Conservation (phyloP, 2,329 filamentous ascomycete species). For the Fusarium chaquense region DNA sequence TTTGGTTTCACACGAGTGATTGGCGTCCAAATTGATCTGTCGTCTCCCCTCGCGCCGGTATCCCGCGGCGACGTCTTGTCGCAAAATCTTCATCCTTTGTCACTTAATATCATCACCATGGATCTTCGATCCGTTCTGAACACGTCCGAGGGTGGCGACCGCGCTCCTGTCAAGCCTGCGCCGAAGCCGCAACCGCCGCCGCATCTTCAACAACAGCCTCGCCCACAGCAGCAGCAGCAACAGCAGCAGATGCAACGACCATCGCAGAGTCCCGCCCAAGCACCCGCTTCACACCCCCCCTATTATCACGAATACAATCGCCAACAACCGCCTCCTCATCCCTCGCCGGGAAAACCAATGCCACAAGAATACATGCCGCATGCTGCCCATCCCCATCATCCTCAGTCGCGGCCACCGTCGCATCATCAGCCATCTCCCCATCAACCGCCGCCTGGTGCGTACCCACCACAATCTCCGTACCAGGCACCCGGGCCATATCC, state of each 20-base stretch:
- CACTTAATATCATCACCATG: conserved; percentile 51
- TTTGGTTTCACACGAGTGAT: conserved; percentile 36
- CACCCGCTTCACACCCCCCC: conserved; percentile 49
- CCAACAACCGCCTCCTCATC: conserved; percentile 57
- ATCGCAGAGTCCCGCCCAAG: conserved; percentile 53
- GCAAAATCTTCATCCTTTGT: conserved; percentile 23
- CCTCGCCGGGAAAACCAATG: conserved; percentile 61
- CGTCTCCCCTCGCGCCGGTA: conserved; percentile 37
- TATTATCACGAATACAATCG: conserved; percentile 66
- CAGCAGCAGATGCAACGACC: conserved; percentile 59
- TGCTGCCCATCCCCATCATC: conserved; percentile 48
- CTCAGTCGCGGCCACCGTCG: conserved; percentile 51
- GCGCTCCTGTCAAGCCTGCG: conserved; percentile 52
- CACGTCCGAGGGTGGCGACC: conserved; percentile 61
- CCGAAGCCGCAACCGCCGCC: conserved; percentile 52
- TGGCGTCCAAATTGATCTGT: conserved; percentile 39
- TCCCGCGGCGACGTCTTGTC: conserved; percentile 33
- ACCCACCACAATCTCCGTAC: conserved; percentile 56
- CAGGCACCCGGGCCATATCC: conserved; percentile 58
- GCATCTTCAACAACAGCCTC: conserved; percentile 50
- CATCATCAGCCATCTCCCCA: conserved; percentile 51
- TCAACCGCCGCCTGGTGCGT: conserved; percentile 49
- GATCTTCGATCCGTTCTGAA: conserved; percentile 68
- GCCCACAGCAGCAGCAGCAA: conserved; percentile 50
- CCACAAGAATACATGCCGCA: conserved; percentile 59